Evolutionary conservation across 176 grass and related monocot genomes (phyloP).

Genomic region (Sorghum bicolor): Sorghum_bicolor_NCBIv3 NC_012878.2:50511001-50511500

Average conservation of each 20-base stretch:
- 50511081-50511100: neutral
- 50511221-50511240: neutral
- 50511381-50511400: conserved; percentile 32
- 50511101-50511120: neutral
- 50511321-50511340: neutral
- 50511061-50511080: neutral
- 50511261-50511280: neutral
- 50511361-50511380: neutral
- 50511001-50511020: neutral
- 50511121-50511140: neutral
- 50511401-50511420: conserved; percentile 22
- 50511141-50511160: neutral
- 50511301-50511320: neutral
- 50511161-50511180: neutral
- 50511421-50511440: conserved; percentile 19
- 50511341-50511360: neutral
- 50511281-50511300: neutral
- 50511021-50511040: neutral
- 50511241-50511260: too few species aligned
- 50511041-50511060: neutral
- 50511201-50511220: neutral
- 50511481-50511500: conserved; percentile 4
- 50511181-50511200: neutral
- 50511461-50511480: conserved; percentile 26
- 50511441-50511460: conserved; percentile 28